phyloP scores from a whole-genome alignment of 2,329 filamentous ascomycete species.

The Cylindrodendrum hubeiense region DNA sequence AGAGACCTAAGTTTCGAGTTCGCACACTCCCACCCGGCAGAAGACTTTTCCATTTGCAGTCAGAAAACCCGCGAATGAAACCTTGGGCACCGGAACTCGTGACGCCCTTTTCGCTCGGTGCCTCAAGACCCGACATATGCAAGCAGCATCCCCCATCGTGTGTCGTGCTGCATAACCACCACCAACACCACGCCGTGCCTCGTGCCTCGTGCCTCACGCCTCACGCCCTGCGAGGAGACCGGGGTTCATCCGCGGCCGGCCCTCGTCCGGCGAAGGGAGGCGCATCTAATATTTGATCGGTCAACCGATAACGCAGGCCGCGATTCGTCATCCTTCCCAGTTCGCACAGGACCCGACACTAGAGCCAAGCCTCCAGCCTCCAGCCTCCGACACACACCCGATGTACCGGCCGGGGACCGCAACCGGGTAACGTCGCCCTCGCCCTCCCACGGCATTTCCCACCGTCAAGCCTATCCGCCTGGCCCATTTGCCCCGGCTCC shows the following conservation, averaged over 20 bases:
- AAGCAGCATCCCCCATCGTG: constrained; percentile 13
- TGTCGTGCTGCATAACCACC: constrained; percentile 13
- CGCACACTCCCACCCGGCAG: constrained; percentile 28
- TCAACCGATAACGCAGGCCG: constrained; percentile 18
- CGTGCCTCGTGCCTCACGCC: background rate
- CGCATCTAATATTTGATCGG: constrained; percentile 21
- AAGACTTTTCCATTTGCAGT: constrained; percentile 35
- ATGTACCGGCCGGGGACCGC: constrained; percentile 26
- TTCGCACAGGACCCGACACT: constrained; percentile 27
- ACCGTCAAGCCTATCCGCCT: constrained; percentile 15
- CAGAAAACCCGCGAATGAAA: constrained; percentile 28
- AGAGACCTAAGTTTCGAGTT: constrained; percentile 75
- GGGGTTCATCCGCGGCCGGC: background rate
- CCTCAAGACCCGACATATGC: constrained; percentile 30
- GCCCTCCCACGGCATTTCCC: constrained; percentile 6
- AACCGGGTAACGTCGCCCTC: constrained; percentile 27
- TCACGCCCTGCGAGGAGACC: background rate
- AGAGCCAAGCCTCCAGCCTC: background rate
- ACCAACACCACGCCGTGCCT: background rate
- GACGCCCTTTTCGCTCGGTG: constrained; percentile 25
- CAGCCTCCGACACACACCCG: constrained; percentile 26
- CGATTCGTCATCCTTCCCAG: constrained; percentile 28
- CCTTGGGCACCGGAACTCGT: constrained; percentile 28
- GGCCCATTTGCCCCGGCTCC: constrained; percentile 39
- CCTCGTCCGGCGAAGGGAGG: constrained; percentile 19